phyloP scores from a whole-genome alignment of 495 filamentous ascomycete genomes.

The Aspergillus steynii region DNA sequence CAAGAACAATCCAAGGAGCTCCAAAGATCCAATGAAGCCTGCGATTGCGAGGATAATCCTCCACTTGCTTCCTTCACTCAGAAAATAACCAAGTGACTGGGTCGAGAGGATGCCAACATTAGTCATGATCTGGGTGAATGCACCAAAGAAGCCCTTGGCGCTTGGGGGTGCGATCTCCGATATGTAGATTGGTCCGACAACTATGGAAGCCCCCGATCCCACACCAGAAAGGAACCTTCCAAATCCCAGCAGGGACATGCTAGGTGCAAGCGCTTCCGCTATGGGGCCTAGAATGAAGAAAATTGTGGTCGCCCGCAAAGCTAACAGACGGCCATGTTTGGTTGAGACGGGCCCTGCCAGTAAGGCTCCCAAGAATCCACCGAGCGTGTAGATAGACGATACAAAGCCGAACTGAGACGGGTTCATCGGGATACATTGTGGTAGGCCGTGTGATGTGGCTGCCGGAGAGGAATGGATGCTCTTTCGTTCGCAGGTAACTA shows the following conservation, averaged over 20 bases:
- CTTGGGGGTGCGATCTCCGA: conserved; percentile 82
- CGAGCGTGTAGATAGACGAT: conserved; percentile 87
- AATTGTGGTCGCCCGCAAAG: conserved; percentile 69
- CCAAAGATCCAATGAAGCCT: conserved; percentile 62
- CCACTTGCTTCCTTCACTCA: conserved; percentile 78
- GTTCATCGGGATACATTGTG: conserved; percentile 83
- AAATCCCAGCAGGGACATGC: conserved; percentile 64
- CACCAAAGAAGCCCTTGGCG: conserved; percentile 82
- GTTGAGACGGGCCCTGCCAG: conserved; percentile 72
- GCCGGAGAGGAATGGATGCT: conserved; percentile 45
- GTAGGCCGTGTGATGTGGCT: conserved; percentile 40
- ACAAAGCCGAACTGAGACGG: conserved; percentile 74
- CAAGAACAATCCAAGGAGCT: conserved; percentile 65
- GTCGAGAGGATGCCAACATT: conserved; percentile 89
- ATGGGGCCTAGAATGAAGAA: conserved; percentile 77
- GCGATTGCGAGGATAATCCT: conserved; percentile 77
- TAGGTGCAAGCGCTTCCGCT: conserved; percentile 67
- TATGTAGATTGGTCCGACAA: conserved; percentile 95
- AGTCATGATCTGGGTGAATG: conserved; percentile 89
- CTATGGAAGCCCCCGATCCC: conserved; percentile 81
- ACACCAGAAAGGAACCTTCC: conserved; percentile 81
- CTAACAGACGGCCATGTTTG: conserved; percentile 66
- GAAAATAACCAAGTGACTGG: conserved; percentile 82
- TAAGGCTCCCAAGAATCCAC: conserved; percentile 82
- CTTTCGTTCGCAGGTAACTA: conserved; percentile 76